Conservation (phyloP, 208 protist genomes). For the Angomonas ambiguus region DNA sequence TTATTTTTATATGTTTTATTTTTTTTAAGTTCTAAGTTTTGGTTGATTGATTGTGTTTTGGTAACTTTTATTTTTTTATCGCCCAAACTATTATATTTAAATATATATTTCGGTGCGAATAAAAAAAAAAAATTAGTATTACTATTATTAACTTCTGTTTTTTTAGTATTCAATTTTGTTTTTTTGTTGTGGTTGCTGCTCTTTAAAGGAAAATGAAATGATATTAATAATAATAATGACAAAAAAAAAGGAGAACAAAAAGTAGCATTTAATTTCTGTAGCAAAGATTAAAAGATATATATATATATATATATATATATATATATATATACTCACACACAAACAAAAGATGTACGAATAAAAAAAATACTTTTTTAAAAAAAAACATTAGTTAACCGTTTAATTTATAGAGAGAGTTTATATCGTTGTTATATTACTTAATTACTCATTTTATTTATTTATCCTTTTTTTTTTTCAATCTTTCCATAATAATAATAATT, state of each 20-base stretch:
- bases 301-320: constrained; percentile 12
- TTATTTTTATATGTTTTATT: neutral
- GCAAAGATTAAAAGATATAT: constrained; percentile 12
- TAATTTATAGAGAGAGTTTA: too few relatives aligned
- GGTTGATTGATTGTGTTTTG: neutral
- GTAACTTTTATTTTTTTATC: neutral
- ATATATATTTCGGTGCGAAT: too few relatives aligned
- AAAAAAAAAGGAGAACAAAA: constrained; percentile 4
- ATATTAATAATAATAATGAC: neutral
- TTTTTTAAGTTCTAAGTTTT: constrained; percentile 1
- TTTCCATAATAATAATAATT: too few relatives aligned
- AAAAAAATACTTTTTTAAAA: neutral
- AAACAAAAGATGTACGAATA: neutral
- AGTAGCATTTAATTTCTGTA: neutral
- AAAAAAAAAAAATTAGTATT: neutral
- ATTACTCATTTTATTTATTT: neutral
- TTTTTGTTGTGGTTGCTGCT: too few relatives aligned
- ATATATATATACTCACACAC: constrained; percentile 1
- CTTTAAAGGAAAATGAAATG: neutral
- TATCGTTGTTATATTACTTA: too few relatives aligned
- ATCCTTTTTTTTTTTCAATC: neutral
- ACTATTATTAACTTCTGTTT: neutral
- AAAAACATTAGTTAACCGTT: too few relatives aligned
- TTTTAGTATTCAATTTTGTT: constrained; percentile 4
- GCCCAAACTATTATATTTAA: too few relatives aligned